phyloP scores from a whole-genome alignment of 1,139 yeast genomes.

The Kodamaea fungicola region DNA sequence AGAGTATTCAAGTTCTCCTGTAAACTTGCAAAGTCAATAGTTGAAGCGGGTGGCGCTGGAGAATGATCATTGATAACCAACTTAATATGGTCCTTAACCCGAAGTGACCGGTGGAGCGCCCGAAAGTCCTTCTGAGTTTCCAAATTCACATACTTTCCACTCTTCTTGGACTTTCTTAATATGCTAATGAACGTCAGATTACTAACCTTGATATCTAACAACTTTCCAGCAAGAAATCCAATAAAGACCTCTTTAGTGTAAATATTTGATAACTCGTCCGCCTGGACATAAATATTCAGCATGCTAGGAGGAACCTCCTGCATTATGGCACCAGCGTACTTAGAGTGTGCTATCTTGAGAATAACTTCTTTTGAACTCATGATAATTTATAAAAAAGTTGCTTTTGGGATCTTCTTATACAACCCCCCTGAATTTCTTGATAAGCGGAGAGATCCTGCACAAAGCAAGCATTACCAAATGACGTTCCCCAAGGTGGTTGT shows the following conservation, averaged over 20 bases:
- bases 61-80: conserved; percentile 24
- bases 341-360: conserved; percentile 11
- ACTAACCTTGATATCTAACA: conserved; percentile 6
- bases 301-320: conserved; percentile 4
- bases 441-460: conserved; percentile 3
- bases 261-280: conserved; percentile 7
- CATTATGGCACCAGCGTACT: conserved; percentile 4
- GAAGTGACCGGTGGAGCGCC: conserved; percentile 43
- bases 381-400: conserved; percentile 2
- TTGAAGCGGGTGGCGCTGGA: conserved; percentile 3
- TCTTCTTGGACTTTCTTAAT: conserved; percentile 42
- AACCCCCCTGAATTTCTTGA: conserved; percentile 7
- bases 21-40: background rate
- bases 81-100: conserved; percentile 39
- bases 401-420: background rate
- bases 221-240: conserved; percentile 9
- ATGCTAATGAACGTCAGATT: conserved; percentile 9
- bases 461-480: background rate
- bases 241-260: conserved; percentile 12
- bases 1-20: conserved; percentile 2
- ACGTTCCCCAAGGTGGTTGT: conserved; percentile 60
- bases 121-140: conserved; percentile 40
- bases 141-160: conserved; percentile 38
- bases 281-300: conserved; percentile 4
- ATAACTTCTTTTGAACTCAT: conserved; percentile 4